These are phyloP conservation scores for Maudiozyma pseudohumilis DNA, from an alignment of 805 yeast species.

Conservation along the genomic window DNA sequence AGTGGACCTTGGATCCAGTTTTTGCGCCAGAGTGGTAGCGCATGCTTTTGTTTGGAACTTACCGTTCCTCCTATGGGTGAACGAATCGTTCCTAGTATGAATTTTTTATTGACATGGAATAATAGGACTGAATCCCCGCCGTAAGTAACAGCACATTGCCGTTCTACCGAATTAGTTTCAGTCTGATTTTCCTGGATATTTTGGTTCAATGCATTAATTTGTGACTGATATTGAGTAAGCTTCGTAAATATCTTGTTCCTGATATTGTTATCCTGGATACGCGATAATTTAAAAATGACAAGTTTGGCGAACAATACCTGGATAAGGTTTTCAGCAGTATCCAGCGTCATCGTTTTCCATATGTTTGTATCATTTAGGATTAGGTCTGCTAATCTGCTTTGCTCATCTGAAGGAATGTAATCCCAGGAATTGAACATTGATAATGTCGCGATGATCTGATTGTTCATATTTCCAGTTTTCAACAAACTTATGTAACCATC, in stretches of 20 bases:
- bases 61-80: neutral
- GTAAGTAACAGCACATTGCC: neutral
- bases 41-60: too few relatives aligned
- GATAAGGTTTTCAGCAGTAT: conserved; percentile 10
- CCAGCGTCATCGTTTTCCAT: conserved; percentile 14
- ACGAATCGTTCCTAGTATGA: conserved; percentile 10
- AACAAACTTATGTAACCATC: conserved; percentile 19
- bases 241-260: neutral
- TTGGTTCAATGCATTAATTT: neutral
- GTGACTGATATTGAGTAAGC: neutral
- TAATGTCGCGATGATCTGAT: conserved; percentile 18
- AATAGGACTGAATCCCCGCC: conserved; percentile 6
- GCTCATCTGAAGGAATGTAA: conserved; percentile 10
- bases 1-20: conserved; percentile 6
- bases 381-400: conserved; percentile 4
- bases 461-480: conserved; percentile 18
- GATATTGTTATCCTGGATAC: neutral
- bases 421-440: conserved; percentile 26
- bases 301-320: conserved; percentile 13
- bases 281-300: conserved; percentile 12
- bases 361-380: conserved; percentile 2
- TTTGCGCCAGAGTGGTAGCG: too few relatives aligned
- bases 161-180: neutral
- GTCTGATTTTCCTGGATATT: neutral
- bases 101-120: conserved; percentile 21